phyloP scores from a whole-genome alignment of 2,329 filamentous ascomycete genomes.

The Colletotrichum tanaceti region DNA sequence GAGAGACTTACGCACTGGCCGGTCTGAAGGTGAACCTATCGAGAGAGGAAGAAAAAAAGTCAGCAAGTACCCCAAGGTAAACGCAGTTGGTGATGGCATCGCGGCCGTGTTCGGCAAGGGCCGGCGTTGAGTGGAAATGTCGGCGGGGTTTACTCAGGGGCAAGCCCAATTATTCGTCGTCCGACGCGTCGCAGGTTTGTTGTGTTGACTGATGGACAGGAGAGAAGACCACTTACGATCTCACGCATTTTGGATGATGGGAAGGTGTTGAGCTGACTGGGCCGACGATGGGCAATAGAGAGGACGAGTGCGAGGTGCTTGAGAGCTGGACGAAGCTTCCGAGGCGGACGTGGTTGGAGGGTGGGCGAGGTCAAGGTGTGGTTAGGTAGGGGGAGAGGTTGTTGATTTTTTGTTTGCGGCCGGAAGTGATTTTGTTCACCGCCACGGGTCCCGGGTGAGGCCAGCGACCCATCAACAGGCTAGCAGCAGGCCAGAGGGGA shows the following conservation, averaged over 20 bases:
- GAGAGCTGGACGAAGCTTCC: conserved; percentile 47
- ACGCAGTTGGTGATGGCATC: neutral
- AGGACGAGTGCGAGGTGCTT: conserved; percentile 44
- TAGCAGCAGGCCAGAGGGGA: conserved; percentile 27
- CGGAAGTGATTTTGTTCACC: conserved; percentile 48
- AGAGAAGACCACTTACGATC: conserved; percentile 66
- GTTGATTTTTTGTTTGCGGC: conserved; percentile 53
- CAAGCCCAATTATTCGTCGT: conserved; percentile 42
- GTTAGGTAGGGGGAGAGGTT: conserved; percentile 45
- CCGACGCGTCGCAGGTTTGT: conserved; percentile 53
- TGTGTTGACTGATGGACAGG: conserved; percentile 21
- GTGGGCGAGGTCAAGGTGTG: conserved; percentile 44
- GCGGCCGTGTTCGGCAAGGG: conserved; percentile 7
- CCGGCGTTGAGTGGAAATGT: conserved; percentile 16
- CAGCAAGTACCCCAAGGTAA: conserved; percentile 56
- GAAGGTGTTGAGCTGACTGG: conserved; percentile 43
- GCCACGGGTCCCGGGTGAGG: conserved; percentile 45
- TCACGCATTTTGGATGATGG: conserved; percentile 70
- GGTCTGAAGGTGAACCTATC: conserved; percentile 98
- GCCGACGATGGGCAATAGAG: conserved; percentile 44
- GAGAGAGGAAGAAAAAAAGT: conserved; percentile 59
- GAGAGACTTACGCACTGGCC: conserved; percentile 88
- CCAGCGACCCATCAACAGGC: conserved; percentile 37
- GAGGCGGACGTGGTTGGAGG: conserved; percentile 41
- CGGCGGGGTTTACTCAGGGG: conserved; percentile 50